These are phyloP conservation scores for Cydonia oblonga DNA, from an alignment of 331 rosid genomes.

Conservation along the genomic window DNA sequence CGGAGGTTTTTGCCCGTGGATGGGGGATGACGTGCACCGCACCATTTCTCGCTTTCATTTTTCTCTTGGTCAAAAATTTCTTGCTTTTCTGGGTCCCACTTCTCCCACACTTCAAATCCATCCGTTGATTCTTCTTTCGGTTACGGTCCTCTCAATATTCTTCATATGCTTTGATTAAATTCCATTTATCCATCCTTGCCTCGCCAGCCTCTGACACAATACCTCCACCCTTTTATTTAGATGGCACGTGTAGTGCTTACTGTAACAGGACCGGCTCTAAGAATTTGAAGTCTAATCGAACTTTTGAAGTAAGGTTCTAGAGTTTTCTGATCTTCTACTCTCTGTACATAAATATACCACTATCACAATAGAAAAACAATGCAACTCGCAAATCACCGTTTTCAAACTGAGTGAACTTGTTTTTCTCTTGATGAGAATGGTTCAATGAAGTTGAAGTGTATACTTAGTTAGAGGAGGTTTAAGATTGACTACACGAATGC, in stretches of 20 bases:
- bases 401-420: too few species aligned
- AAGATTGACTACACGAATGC: background rate
- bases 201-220: background rate
- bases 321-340: too few species aligned
- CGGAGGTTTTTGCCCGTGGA: constrained; percentile 9
- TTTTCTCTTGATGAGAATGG: background rate
- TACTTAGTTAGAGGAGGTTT: too few species aligned
- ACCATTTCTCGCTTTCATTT: background rate
- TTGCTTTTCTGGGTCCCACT: constrained; percentile 5
- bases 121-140: background rate
- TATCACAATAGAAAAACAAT: too few species aligned
- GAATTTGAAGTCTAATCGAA: too few species aligned
- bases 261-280: too few species aligned
- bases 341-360: too few species aligned
- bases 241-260: too few species aligned
- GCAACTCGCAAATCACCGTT: too few species aligned
- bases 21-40: constrained; percentile 33
- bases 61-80: background rate
- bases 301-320: too few species aligned
- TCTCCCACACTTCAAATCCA: background rate
- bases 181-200: background rate
- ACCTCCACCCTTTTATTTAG: background rate
- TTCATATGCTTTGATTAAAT: background rate
- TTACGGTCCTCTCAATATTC: background rate
- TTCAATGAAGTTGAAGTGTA: background rate